Evolutionary conservation across 176 grass and related monocot species (phyloP).

Genomic region (Oryza glumipatula): DNA sequence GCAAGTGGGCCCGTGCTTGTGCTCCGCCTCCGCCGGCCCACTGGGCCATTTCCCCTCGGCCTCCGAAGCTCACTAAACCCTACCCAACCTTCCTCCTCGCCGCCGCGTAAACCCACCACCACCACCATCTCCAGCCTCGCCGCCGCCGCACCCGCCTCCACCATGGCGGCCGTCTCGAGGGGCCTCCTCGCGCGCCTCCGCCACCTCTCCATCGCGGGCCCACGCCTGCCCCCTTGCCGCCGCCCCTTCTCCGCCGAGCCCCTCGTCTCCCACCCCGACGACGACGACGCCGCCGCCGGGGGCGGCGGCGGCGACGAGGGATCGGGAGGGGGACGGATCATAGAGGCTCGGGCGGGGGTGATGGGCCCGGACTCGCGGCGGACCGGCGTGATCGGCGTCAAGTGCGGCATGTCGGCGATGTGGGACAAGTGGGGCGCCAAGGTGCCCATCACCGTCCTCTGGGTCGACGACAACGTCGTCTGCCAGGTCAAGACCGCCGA

Average conservation of each 20-base stretch:
- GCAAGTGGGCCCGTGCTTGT: constrained; percentile 1
- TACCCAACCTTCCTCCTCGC: constrained; percentile 25
- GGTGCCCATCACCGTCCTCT: constrained; percentile 86
- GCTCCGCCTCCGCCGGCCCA: not conserved
- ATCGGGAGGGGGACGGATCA: constrained; percentile 46
- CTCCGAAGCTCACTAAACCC: constrained; percentile 48
- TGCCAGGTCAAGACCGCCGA: constrained; percentile 96
- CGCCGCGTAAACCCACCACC: constrained; percentile 45
- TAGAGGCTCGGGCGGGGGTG: constrained; percentile 57
- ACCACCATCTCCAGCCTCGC: constrained; percentile 27
- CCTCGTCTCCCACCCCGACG: constrained; percentile 53
- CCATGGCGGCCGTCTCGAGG: constrained; percentile 87
- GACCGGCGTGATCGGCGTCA: constrained; percentile 86
- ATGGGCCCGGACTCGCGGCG: constrained; percentile 71
- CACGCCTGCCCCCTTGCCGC: constrained; percentile 36
- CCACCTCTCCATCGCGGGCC: constrained; percentile 32
- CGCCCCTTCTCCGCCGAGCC: constrained; percentile 62
- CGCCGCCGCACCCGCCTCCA: not conserved
- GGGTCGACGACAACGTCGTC: constrained; percentile 94
- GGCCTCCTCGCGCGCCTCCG: constrained; percentile 72
- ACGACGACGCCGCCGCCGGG: constrained; percentile 33
- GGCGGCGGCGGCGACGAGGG: constrained; percentile 26
- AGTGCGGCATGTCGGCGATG: constrained; percentile 93
- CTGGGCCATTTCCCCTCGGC: constrained; percentile 33
- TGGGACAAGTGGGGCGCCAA: constrained; percentile 99